Evolutionary conservation across 192 early-diverging fungal genomes (phyloP), one percentile per base, ranked within the genome.

Genomic region (Gaertneriomyces semiglobifer): DNA sequence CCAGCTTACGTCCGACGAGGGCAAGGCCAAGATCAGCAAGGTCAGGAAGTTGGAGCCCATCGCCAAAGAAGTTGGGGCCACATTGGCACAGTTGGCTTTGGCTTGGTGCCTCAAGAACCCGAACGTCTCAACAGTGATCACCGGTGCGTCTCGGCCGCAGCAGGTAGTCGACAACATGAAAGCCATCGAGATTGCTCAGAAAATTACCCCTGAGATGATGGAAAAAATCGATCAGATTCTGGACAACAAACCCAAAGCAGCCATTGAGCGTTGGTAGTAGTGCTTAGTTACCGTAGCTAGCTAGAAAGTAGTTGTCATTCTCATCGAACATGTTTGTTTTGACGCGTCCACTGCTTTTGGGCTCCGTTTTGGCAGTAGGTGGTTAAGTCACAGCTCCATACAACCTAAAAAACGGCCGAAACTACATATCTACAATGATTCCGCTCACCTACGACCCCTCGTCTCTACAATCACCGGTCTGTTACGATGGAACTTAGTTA

Each of bases 71-170:
- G 60, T 90, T 6, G 77, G 71, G 4, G 72, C 71, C 66, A 84
- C 90, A 8, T 69, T 87, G 2, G 79, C 88, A 4, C 88, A 91
- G 72, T 69, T 91, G 10, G 86, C 86, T 9, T 66, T 91, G 40
- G 88, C 88, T 3, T 91, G 90, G 90, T 86, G 85, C 64, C 51
- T 89, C 54, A 86, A 81, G 70, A 91, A 90, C 65, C 78, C 83
- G 40, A 78, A 79, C 62, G 81, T 83, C 0, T 80, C 78, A 0
- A 72, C 74, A 9, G 78, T 80, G 19, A 82, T 82, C 48, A 82
- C 76, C 19, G 90, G 90, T 25, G 92, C 88, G 1, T 83, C 82
- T 38, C 74, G 74, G 53, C 82, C 85, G 1, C 73, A 84, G 48
- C 90, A 93, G 78, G 77, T 92, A 8, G 70, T 74, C 41, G 90